Evolutionary conservation across 2,329 filamentous ascomycete species (phyloP), one percentile per base, ranked within the genome.

Genomic region (Aspergillus amoenus): DNA sequence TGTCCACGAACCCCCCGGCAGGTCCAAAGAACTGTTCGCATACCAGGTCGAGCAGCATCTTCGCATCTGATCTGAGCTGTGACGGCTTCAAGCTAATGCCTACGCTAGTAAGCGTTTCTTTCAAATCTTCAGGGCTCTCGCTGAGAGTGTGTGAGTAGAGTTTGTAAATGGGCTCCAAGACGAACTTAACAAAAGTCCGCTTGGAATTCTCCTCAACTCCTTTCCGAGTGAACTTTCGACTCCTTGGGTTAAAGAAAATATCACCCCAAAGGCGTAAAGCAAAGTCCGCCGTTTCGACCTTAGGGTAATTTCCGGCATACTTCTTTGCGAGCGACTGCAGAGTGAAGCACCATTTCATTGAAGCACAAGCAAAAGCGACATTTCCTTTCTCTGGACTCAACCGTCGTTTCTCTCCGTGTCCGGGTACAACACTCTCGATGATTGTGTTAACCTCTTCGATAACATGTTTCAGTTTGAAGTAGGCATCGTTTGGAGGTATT

Each of bases 401-500:
- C 62, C 94, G 86, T 74, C 85, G 86, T 60, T 84, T 86, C 68
- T 91, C 90, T 27, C 93, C 92, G 66, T 86, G 85, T 2, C 91
- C 88, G 4, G 94, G 93, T 27, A 92, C 81, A 3, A 90, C 89
- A 71, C 90, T 92, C 70, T 96, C 91, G 68, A 99, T 97, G 65
- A 94, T 81, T 1, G 91, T 96, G 76, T 99, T 99, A 75, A 99
- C 93, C 75, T 97, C 91, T 74, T 99, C 94, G 52, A 99, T 86
- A n/a, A 97, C 92, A 73, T 97, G 93, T 78, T 97, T 97, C 54
- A 99, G 81, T 81, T 99, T 99, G 82, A 97, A 97, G 78, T 99
- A 99, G 12, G 94, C 94, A 71, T 99, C 94, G 63, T 88, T 91
- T 2, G 94, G 94, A 2, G 94, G 94, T 13, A 99, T 82, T 73